These are phyloP conservation scores for Alternaria burnsii DNA, from an alignment of 2,329 filamentous ascomycete genomes.

Conservation along the genomic window DNA sequence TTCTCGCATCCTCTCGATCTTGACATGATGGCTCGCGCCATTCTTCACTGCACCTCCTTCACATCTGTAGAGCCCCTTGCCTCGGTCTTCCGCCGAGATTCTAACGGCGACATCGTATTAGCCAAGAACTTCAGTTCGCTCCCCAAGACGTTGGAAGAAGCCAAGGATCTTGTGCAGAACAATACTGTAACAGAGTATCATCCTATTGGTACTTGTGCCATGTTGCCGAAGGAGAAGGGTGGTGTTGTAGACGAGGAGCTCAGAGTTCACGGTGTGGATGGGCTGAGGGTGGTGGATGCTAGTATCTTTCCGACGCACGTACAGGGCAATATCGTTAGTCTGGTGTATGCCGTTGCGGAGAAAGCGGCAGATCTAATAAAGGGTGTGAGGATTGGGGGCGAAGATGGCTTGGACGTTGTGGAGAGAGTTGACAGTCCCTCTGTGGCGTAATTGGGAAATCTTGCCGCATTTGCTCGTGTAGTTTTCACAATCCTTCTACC, in stretches of 20 bases:
- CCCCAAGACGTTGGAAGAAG: slow-evolving; percentile 24
- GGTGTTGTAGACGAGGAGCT: slow-evolving; percentile 43
- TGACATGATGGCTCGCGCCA: slow-evolving; percentile 50
- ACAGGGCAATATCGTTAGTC: slow-evolving; percentile 27
- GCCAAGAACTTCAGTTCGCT: slow-evolving; percentile 23
- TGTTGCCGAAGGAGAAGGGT: slow-evolving; percentile 39
- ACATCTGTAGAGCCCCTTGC: not conserved
- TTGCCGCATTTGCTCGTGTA: not conserved
- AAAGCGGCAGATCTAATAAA: slow-evolving; percentile 37
- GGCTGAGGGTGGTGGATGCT: slow-evolving; percentile 41
- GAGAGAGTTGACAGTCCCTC: not conserved
- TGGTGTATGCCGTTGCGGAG: slow-evolving; percentile 40
- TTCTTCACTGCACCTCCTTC: slow-evolving; percentile 27
- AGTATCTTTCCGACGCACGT: slow-evolving; percentile 37
- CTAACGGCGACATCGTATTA: slow-evolving; percentile 3
- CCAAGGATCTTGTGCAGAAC: slow-evolving; percentile 19
- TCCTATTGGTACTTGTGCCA: slow-evolving; percentile 46
- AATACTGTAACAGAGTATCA: slow-evolving; percentile 36
- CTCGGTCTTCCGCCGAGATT: not conserved
- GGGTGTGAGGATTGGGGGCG: slow-evolving; percentile 9
- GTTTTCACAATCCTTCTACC: not conserved
- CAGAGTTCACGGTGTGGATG: slow-evolving; percentile 40
- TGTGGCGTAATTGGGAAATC: not conserved
- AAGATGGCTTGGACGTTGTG: slow-evolving; percentile 1
- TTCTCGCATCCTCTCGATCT: slow-evolving; percentile 56